These are phyloP conservation scores for Chrysanthemum makinoi DNA, from an alignment of 129 eudicot genomes.

Conservation along the genomic window DNA sequence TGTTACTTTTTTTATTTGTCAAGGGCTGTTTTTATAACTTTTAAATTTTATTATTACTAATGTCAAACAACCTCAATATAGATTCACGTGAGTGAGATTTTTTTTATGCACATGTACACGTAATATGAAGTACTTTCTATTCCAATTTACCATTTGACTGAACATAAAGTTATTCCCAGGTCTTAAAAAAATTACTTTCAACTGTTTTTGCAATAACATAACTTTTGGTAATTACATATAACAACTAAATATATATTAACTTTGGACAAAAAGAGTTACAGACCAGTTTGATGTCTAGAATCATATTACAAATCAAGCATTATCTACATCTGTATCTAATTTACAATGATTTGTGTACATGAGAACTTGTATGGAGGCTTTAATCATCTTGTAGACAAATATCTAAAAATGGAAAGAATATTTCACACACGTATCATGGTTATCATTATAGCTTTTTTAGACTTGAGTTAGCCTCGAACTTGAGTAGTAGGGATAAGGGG, in stretches of 20 bases:
- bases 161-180: too few species aligned
- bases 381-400: neutral
- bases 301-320: conserved; percentile 3
- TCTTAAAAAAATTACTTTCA: too few species aligned
- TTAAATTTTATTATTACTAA: too few species aligned
- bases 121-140: too few species aligned
- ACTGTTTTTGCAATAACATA: too few species aligned
- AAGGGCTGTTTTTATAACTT: too few species aligned
- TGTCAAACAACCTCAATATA: too few species aligned
- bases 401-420: neutral
- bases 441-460: neutral
- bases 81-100: too few species aligned
- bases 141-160: too few species aligned
- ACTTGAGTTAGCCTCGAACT: conserved; percentile 15
- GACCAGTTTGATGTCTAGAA: neutral
- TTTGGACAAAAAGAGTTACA: neutral
- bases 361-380: neutral
- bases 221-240: neutral
- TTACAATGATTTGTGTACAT: neutral
- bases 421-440: conserved; percentile 11
- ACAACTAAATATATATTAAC: too few species aligned
- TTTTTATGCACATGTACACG: too few species aligned
- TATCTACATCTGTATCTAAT: neutral
- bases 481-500: conserved; percentile 34
- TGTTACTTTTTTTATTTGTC: too few species aligned